Evolutionary conservation across 2,329 filamentous ascomycete species (phyloP), one percentile per base, ranked within the genome.

Genomic region (Phaeosphaeriaceae sp.): DNA sequence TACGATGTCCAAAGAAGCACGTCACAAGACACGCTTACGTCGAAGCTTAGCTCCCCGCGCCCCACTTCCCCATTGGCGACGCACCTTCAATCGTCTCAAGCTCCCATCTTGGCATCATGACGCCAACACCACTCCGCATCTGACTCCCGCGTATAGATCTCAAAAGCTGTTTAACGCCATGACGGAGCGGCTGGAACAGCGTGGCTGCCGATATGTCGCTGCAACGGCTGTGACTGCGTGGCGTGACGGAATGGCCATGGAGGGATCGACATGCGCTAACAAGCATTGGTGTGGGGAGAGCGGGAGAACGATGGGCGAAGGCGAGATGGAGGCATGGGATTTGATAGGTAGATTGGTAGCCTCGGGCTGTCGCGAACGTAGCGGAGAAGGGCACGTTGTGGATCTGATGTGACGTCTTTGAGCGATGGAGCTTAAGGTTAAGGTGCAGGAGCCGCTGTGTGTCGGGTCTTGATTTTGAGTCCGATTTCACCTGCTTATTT

Each of bases 181-280:
- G 51, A 47, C 41, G 51, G 22, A 22, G 25, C 51, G 41, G 42
- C 50, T 52, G 25, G 25, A 27, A 27, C 25, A 27, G 25, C 31
- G 31, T 36, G 31, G 11, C 31, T 7, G 31, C 6, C 31, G 31
- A 11, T 11, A 13, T 36, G 31, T 9, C 31, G 31, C 31, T 36
- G 31, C 31, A 36, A 36, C 31, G 31, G 31, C 31, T 36, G 31
- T 11, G 31, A 11, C 31, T 36, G 31, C 31, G 31, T 7, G 31
- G 31, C 13, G 31, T 36, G 47, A 44, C 20, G 33, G 53, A 24
- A 9, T 21, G n/a, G 33, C 20, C 40, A 25, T 21, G 31, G 27
- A 20, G 42, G 44, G 58, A 65, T 67, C 64, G 55, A 52, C 60
- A 58, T 40, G 33, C 53, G 54, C 60, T 66, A 65, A 54, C 49